These are phyloP conservation scores for Solanum hybrid DNA, from an alignment of 305 asterid genomes.

Conservation along the genomic window DNA sequence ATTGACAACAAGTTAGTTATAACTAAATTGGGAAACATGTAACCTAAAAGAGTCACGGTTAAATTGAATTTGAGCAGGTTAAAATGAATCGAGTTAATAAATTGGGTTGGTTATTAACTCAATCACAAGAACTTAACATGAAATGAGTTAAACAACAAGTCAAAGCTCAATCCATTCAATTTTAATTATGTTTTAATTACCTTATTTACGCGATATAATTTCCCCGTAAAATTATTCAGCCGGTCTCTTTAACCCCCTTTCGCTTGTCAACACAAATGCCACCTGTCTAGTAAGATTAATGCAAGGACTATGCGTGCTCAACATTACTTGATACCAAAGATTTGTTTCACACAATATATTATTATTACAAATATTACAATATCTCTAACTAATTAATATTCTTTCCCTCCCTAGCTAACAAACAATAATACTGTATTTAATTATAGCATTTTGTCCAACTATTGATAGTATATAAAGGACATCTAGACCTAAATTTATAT, in stretches of 20 bases:
- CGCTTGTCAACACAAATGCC: background rate
- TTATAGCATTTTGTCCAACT: background rate
- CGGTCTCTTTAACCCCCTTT: background rate
- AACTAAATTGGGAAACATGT: background rate
- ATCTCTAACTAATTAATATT: background rate
- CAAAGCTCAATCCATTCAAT: background rate
- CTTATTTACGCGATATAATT: background rate
- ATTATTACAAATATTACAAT: background rate
- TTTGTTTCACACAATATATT: background rate
- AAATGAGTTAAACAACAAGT: no score
- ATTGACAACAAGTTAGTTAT: background rate
- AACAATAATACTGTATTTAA: background rate
- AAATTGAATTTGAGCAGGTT: accelerated
- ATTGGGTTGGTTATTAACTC: background rate
- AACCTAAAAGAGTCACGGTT: background rate
- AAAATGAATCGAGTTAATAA: background rate
- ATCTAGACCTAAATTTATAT: background rate
- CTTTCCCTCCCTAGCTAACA: background rate
- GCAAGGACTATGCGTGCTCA: background rate
- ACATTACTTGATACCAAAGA: background rate
- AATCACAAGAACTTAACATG: background rate
- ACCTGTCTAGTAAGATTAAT: background rate
- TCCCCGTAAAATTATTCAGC: background rate
- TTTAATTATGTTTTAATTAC: no score
- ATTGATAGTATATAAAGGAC: background rate